phyloP scores from a whole-genome alignment of 179 eudicot species.

The Amaranthus tricolor region DNA sequence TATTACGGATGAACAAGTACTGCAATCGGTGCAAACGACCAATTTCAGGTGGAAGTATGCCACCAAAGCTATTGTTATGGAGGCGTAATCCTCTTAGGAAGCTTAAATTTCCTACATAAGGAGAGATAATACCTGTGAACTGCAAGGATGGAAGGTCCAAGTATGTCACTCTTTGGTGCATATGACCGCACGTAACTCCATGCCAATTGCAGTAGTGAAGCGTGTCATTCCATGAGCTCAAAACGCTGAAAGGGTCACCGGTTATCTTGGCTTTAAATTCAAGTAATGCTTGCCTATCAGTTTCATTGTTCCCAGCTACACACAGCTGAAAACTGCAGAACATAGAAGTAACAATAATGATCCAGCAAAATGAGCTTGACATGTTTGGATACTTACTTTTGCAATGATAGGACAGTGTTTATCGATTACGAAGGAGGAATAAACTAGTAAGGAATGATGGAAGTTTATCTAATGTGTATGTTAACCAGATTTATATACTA shows the following conservation, averaged over 20 bases:
- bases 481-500: too few species aligned
- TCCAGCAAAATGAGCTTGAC: not conserved
- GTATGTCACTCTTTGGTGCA: constrained; percentile 7
- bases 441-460: too few species aligned
- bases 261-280: constrained; percentile 25
- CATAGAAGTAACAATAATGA: not conserved
- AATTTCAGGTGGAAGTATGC: constrained; percentile 23
- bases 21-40: constrained; percentile 20
- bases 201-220: constrained; percentile 13
- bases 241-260: constrained; percentile 9
- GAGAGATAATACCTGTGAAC: constrained; percentile 16
- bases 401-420: too few species aligned
- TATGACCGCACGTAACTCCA: constrained; percentile 19
- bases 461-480: too few species aligned
- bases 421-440: not conserved
- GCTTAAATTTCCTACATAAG: constrained; percentile 20
- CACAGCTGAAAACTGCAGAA: not conserved
- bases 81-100: constrained; percentile 11
- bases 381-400: not conserved
- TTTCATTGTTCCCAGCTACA: not conserved
- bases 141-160: not conserved
- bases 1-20: not conserved
- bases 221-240: constrained; percentile 24
- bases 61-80: constrained; percentile 6
- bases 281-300: constrained; percentile 19